phyloP scores from a whole-genome alignment of 768 basidiomycete genomes.

The Podaxis sp. region DNA sequence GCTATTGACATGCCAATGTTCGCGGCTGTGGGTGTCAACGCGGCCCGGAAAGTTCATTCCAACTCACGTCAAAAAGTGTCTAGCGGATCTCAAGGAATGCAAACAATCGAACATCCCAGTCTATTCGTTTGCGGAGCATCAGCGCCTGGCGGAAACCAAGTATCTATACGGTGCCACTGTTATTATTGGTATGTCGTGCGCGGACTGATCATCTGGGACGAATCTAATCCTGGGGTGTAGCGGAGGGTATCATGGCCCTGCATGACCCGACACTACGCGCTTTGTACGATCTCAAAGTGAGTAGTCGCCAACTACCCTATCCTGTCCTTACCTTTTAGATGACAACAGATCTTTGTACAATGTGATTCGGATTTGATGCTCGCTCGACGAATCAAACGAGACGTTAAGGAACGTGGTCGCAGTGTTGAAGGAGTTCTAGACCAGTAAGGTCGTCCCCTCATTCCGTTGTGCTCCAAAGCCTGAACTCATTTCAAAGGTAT shows the following conservation, averaged over 20 bases:
- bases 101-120: slow-evolving; percentile 86
- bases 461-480: too few species aligned
- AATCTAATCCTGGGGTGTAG: slow-evolving; percentile 43
- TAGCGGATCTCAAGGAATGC: slow-evolving; percentile 81
- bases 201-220: background rate
- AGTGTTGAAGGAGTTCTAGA: slow-evolving; percentile 84
- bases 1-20: slow-evolving; percentile 90
- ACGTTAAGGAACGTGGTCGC: slow-evolving; percentile 83
- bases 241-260: slow-evolving; percentile 90
- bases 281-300: slow-evolving; percentile 88
- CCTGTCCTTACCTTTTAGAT: background rate
- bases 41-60: background rate
- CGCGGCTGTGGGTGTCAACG: slow-evolving; percentile 53
- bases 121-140: slow-evolving; percentile 91
- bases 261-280: slow-evolving; percentile 73
- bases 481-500: slow-evolving; percentile 47
- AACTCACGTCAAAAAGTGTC: slow-evolving; percentile 46
- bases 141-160: slow-evolving; percentile 71
- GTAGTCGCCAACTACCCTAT: slow-evolving; percentile 1
- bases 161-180: slow-evolving; percentile 93
- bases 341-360: slow-evolving; percentile 74
- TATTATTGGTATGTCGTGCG: slow-evolving; percentile 59
- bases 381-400: slow-evolving; percentile 84
- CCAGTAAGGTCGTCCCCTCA: slow-evolving; percentile 47
- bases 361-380: slow-evolving; percentile 97